Evolutionary conservation across 495 filamentous ascomycete species (phyloP).

Genomic region (Xylaria venustula): DNA sequence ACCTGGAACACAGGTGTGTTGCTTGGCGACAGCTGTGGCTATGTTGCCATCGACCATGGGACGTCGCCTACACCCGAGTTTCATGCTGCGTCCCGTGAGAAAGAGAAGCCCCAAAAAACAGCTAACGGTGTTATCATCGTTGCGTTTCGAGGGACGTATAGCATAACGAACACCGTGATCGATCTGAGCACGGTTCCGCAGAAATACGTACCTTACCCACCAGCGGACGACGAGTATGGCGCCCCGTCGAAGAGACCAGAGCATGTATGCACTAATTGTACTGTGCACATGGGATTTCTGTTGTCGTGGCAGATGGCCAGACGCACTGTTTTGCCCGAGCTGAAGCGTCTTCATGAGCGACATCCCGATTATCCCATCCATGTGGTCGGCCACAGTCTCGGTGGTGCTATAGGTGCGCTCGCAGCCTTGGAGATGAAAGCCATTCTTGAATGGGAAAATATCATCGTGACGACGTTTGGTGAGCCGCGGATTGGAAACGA

Average conservation of each 20-base stretch:
- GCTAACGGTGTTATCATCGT: conserved; percentile 61
- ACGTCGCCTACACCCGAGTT: conserved; percentile 36
- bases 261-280: conserved; percentile 72
- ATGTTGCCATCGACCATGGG: conserved; percentile 78
- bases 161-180: conserved; percentile 81
- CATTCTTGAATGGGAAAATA: conserved; percentile 59
- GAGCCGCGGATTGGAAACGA: conserved; percentile 84
- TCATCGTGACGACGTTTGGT: conserved; percentile 82
- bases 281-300: conserved; percentile 88
- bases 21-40: conserved; percentile 89
- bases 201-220: conserved; percentile 83
- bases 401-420: conserved; percentile 86
- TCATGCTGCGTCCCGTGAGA: conserved; percentile 16
- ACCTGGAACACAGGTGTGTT: conserved; percentile 90
- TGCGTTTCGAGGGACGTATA: conserved; percentile 95
- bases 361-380: conserved; percentile 72
- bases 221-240: conserved; percentile 40
- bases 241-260: conserved; percentile 22
- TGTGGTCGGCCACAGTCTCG: conserved; percentile 87
- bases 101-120: background rate
- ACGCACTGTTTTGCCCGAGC: conserved; percentile 56
- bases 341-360: conserved; percentile 50
- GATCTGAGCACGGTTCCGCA: conserved; percentile 88
- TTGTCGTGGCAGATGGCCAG: conserved; percentile 76
- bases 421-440: conserved; percentile 68